Conservation (phyloP, 148 eudicot genomes). For the Rhododendron ferrugineum region DNA sequence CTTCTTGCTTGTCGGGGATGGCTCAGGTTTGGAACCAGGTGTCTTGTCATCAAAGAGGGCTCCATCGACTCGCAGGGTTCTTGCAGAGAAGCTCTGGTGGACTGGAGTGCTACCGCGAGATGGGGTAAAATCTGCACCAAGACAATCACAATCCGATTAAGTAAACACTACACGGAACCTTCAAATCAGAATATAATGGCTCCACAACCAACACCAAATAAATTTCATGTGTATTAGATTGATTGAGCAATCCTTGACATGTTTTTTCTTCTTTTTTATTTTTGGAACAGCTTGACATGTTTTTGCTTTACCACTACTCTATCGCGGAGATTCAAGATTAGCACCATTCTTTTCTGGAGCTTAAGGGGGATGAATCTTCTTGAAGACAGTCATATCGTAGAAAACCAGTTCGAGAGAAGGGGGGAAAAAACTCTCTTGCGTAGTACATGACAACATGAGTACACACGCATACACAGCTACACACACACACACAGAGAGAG, state of each 20-base stretch:
- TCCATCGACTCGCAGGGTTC: constrained; percentile 25
- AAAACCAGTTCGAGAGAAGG: neutral
- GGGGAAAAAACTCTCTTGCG: neutral
- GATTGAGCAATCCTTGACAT: neutral
- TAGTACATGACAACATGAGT: neutral
- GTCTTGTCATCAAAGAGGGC: constrained; percentile 5
- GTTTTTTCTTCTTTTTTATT: neutral
- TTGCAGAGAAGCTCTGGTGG: constrained; percentile 39
- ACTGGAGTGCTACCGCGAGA: constrained; percentile 71
- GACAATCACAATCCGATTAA: neutral
- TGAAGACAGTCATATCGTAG: neutral
- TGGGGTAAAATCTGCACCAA: constrained; percentile 70
- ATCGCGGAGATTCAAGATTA: neutral
- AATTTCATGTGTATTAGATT: neutral
- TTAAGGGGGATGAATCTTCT: neutral
- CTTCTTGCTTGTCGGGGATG: constrained; percentile 28
- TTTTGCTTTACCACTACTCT: neutral
- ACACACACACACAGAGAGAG: neutral
- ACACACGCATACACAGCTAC: neutral
- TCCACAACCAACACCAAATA: neutral
- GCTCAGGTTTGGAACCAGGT: constrained; percentile 10
- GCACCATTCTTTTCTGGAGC: neutral
- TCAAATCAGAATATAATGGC: neutral
- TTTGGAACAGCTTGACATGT: neutral
- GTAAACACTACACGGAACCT: neutral